Conservation (phyloP, 257 asterid species). For the Solanum dulcamara region DNA sequence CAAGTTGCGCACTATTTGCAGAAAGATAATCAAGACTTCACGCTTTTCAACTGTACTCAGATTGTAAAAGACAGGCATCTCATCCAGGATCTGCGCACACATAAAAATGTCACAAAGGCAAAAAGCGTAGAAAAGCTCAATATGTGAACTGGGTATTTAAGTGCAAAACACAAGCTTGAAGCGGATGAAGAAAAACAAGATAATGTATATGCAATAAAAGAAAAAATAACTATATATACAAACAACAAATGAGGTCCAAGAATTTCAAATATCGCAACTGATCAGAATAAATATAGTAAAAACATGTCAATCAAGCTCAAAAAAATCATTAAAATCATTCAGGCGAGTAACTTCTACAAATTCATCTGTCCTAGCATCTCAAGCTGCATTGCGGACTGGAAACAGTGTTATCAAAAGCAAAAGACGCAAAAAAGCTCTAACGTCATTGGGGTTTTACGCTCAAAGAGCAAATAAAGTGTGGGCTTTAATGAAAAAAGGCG, state of each 20-base stretch:
- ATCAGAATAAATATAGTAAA: background rate
- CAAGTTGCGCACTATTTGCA: conserved; percentile 89
- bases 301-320: background rate
- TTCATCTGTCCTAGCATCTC: background rate
- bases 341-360: background rate
- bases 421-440: no score
- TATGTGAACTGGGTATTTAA: background rate
- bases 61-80: conserved; percentile 99
- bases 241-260: background rate
- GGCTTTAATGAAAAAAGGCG: no score
- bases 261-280: background rate
- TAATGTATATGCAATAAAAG: background rate
- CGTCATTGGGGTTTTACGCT: no score
- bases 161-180: background rate
- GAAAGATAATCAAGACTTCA: conserved; percentile 65
- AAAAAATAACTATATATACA: background rate
- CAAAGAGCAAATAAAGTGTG: no score
- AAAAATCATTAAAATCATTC: background rate
- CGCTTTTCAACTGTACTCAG: conserved; percentile 86
- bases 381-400: background rate
- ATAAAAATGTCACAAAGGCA: background rate
- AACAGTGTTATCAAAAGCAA: no score
- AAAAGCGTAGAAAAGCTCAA: background rate
- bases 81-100: conserved; percentile 77
- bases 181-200: background rate